phyloP scores from a whole-genome alignment of 2,329 filamentous ascomycete species.

The Phaeomoniella chlamydospora region DNA sequence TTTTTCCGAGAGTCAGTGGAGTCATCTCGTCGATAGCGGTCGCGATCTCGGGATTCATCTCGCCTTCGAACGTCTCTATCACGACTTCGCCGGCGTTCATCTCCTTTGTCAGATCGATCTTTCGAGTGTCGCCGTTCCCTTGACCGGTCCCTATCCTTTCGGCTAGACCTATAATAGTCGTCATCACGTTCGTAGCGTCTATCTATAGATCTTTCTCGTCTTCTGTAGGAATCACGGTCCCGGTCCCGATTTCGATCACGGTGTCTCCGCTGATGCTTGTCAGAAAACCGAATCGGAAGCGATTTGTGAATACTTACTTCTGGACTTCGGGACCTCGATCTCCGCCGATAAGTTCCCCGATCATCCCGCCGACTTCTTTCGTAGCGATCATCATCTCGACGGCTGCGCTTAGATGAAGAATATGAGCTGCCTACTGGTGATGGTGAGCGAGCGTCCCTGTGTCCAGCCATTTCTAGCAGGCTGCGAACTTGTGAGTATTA shows the following conservation, averaged over 20 bases:
- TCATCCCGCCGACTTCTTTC: conserved; percentile 38
- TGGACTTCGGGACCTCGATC: conserved; percentile 28
- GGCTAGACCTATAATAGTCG: conserved; percentile 45
- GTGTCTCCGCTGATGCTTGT: conserved; percentile 35
- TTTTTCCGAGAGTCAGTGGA: conserved; percentile 57
- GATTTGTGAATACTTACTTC: conserved; percentile 21
- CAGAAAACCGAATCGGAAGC: conserved; percentile 1
- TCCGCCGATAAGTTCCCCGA: conserved; percentile 27
- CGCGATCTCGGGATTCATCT: conserved; percentile 58
- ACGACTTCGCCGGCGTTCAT: conserved; percentile 45
- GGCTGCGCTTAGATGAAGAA: conserved; percentile 52
- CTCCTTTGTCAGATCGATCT: conserved; percentile 13
- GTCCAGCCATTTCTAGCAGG: conserved; percentile 38
- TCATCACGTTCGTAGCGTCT: conserved; percentile 42
- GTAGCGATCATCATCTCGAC: conserved; percentile 38
- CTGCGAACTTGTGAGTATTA: conserved; percentile 30
- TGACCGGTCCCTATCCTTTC: conserved; percentile 41
- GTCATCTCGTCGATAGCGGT: conserved; percentile 49
- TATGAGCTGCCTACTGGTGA: conserved; percentile 79
- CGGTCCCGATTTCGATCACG: conserved; percentile 37
- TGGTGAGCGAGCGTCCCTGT: conserved; percentile 66
- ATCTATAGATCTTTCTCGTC: conserved; percentile 54
- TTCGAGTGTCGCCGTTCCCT: conserved; percentile 49
- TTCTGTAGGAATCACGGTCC: conserved; percentile 44
- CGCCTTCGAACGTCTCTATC: conserved; percentile 57